phyloP scores from a whole-genome alignment of 805 yeast genomes.

The Zygotorulaspora sp. region DNA sequence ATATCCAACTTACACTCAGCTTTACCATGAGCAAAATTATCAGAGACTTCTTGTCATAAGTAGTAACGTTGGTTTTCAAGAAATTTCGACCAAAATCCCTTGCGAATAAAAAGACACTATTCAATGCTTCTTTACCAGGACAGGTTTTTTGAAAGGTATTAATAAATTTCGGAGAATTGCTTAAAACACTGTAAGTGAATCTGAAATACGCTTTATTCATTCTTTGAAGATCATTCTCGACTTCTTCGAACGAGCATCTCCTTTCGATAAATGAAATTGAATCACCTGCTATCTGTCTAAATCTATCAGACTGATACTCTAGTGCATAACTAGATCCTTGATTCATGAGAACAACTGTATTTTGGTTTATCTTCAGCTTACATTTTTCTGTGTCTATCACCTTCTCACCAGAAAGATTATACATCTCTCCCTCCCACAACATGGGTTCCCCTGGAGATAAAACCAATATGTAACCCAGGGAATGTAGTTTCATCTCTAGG shows the following conservation, averaged over 20 bases:
- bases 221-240: constrained; percentile 66
- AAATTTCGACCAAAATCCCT: constrained; percentile 78
- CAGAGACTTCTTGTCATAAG: constrained; percentile 51
- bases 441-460: constrained; percentile 78
- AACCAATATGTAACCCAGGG: constrained; percentile 61
- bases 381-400: constrained; percentile 31
- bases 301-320: constrained; percentile 50
- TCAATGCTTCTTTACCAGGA: constrained; percentile 72
- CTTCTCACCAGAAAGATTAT: constrained; percentile 42
- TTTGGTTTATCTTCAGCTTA: constrained; percentile 19
- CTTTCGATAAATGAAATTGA: constrained; percentile 53
- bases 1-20: constrained; percentile 83
- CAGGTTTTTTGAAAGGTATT: constrained; percentile 52
- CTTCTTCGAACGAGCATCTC: constrained; percentile 64
- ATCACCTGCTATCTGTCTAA: constrained; percentile 55
- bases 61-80: constrained; percentile 56
- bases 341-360: constrained; percentile 22
- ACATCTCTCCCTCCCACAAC: constrained; percentile 83
- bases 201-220: constrained; percentile 64
- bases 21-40: constrained; percentile 69
- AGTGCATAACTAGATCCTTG: constrained; percentile 63
- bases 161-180: constrained; percentile 49
- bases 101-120: constrained; percentile 69
- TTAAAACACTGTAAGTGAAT: constrained; percentile 61
- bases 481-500: constrained; percentile 28